Base-by-base conservation (phyloP, 306 rosid genomes). In the Luffa acutangula region DNA sequence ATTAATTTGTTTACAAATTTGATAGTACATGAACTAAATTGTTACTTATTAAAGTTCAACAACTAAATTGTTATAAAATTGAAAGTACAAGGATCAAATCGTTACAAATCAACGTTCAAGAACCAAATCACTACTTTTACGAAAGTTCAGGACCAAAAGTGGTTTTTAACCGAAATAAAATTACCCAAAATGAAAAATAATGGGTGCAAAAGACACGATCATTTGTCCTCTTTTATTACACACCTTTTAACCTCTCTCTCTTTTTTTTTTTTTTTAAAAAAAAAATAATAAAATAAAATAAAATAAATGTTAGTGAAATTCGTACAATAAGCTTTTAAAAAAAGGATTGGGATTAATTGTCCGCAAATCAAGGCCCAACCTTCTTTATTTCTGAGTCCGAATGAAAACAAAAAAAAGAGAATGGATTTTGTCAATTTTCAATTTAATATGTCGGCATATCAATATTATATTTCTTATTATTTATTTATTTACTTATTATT, bases 381-480 rank as follows among this genome's bases (percentile, higher is more conserved):
- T 18, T 17, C 73, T 67, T 67, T 67, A 69, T 69, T 69, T 69
- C 36, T 12, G 75, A 43, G 75, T 65, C 72, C 75, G 51, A 67
- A 20, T 66, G 8, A 41, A 41, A 41, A 18, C 74, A 41, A 39
- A 17, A 66, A 66, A 15, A 15, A 39, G 14, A 66, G 7, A 7
- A 21, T 21, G 34, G 6, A 21, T 3, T 25, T 25, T 15, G 17
- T 17, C 15, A 7, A 14, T 4, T 53, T 52, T 52, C 3, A 49
- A 52, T 52, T 53, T 57, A 57, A n/a, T 57, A n/a, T 57, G 34
- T 57, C 63, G 33, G 33, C 63, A 57, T 57, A 20, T 57, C 10
- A 20, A 57, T 17, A 25, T 25, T 25, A 57, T 17, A 17, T 53
- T 53, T 21, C 59, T 53, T 53, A 48, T 15, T 53, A 53, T 18